Base-by-base conservation (phyloP, 139 green algal species). In the Auxenochlorella pyrenoidosa region DNA sequence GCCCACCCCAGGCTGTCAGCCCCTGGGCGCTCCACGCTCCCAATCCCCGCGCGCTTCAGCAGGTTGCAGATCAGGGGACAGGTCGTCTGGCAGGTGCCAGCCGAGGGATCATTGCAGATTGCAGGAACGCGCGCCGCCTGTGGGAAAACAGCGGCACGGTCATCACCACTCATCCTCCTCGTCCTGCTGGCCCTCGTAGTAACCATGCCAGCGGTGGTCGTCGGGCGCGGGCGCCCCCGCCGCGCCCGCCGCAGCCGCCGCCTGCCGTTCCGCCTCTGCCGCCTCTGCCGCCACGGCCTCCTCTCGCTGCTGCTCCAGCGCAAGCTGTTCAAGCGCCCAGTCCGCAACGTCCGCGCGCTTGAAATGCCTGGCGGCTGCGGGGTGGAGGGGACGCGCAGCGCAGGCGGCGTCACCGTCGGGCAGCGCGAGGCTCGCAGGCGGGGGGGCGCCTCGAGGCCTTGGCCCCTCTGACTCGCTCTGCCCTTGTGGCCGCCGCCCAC, bases 91-190 rank as follows among this genome's bases (percentile, higher is more conserved):
- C n/a, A n/a, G n/a, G n/a, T n/a, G n/a, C n/a, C n/a, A n/a, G n/a
- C n/a, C n/a, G n/a, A n/a, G n/a, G n/a, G n/a, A n/a, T n/a, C n/a
- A n/a, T n/a, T n/a, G n/a, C n/a, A n/a, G n/a, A n/a, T 54, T 54
- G 10, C 47, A 54, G 10, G 54, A 24, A 24, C 22, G 54, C 54
- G 22, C 22, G 54, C 13, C 12, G 18, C 2, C 2, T 36, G 4
- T 34, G 65, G 38, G 5, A 72, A 36, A 38, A 6, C 26, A 32
- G 24, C 60, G 15, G 24, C n/a, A 43, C 22, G 30, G 47, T 13
- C 6, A 58, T 60, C 68, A 86, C 82, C 82, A 86, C 19, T 86
- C 82, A 26, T 86, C 82, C 66, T 86, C 82, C 18, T 86, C 82
- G 47, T 83, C 77, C n/a, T 86, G 59, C 32, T 63, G 41, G 65